A percentile compares a stretch with the other conserved stretches of the same genome.
These are phyloP conservation scores for Pleurotus cornucopiae DNA, from an alignment of 768 basidiomycete genomes.

Conservation along the genomic window DNA sequence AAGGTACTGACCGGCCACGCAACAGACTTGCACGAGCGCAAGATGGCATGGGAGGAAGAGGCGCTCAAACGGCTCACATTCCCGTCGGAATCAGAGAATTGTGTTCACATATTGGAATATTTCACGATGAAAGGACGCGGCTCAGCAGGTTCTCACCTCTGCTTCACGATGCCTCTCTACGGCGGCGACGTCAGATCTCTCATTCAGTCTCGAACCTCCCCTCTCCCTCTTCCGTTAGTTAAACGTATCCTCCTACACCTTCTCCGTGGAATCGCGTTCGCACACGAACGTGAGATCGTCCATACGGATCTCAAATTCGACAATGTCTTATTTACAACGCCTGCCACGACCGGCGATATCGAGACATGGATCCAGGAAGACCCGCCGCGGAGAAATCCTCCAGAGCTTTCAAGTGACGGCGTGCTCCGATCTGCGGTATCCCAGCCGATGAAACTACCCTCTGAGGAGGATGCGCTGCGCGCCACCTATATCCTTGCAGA, in stretches of 20 bases:
- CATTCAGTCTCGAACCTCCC: too few species aligned
- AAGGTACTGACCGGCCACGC: slow-evolving; percentile 23
- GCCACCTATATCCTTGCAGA: too few species aligned
- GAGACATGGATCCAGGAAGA: too few species aligned
- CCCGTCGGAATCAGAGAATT: neutral
- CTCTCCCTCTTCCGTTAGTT: neutral
- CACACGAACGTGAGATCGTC: neutral
- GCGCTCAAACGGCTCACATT: slow-evolving; percentile 14
- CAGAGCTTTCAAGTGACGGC: too few species aligned
- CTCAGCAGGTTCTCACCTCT: neutral
- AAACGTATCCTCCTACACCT: neutral
- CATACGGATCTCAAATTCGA: neutral
- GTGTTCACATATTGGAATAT: neutral
- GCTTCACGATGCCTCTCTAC: neutral
- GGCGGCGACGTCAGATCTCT: too few species aligned
- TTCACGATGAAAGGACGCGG: neutral
- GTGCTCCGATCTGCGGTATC: too few species aligned
- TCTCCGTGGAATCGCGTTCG: too few species aligned
- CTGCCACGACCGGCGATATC: too few species aligned
- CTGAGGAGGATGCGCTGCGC: too few species aligned
- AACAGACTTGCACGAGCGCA: slow-evolving; percentile 12
- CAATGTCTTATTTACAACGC: too few species aligned
- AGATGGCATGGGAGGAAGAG: slow-evolving; percentile 18
- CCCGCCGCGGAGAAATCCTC: too few species aligned
- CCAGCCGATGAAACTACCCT: too few species aligned